These are phyloP conservation scores for Clarireedia sp. DNA, from an alignment of 2,329 filamentous ascomycete species.

Conservation along the genomic window DNA sequence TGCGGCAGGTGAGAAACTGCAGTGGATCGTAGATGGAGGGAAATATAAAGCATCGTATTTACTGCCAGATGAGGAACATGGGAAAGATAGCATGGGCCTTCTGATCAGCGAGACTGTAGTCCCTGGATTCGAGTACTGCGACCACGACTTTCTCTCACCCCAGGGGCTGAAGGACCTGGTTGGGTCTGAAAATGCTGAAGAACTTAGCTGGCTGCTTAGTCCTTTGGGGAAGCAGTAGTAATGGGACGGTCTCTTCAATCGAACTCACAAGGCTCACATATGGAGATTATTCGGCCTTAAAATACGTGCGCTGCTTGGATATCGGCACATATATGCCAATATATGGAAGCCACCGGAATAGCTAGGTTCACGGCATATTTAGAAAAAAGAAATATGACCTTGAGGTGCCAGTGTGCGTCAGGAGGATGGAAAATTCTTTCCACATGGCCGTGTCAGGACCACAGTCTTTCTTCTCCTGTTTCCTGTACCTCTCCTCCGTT, in stretches of 20 bases:
- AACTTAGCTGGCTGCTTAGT: conserved; percentile 41
- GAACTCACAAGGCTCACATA: neutral
- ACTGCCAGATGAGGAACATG: conserved; percentile 37
- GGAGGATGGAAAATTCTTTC: too few species aligned
- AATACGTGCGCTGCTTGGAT: too few species aligned
- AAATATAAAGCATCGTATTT: conserved; percentile 60
- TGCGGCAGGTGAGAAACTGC: conserved; percentile 49
- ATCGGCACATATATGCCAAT: too few species aligned
- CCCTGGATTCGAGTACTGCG: conserved; percentile 58
- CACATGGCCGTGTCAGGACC: too few species aligned
- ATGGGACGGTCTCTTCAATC: neutral
- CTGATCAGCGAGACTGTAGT: conserved; percentile 62
- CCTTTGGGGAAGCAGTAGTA: conserved; percentile 19
- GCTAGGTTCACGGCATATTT: too few species aligned
- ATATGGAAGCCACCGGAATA: too few species aligned
- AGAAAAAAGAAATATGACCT: too few species aligned
- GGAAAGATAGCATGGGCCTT: conserved; percentile 36
- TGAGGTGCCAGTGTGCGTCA: too few species aligned
- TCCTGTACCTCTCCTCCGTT: too few species aligned
- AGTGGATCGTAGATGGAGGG: conserved; percentile 63
- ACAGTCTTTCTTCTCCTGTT: too few species aligned
- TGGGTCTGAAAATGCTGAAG: conserved; percentile 38
- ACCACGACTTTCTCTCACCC: conserved; percentile 57
- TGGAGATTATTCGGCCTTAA: too few species aligned
- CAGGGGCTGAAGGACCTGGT: conserved; percentile 45